These are phyloP conservation scores for Stephania yunnanensis DNA, from an alignment of 164 flowering plant genomes.

Conservation along the genomic window DNA sequence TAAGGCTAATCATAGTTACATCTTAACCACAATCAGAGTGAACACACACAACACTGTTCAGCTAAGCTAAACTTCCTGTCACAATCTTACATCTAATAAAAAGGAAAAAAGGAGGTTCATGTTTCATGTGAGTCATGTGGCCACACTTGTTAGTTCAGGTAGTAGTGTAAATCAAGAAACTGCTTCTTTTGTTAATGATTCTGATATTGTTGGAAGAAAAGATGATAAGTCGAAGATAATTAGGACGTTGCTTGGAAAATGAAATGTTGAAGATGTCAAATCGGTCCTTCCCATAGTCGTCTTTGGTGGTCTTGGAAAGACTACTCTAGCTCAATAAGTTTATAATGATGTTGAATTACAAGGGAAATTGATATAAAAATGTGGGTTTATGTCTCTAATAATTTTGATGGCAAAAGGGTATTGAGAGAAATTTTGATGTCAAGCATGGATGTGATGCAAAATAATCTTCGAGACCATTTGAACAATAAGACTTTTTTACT, in stretches of 20 bases:
- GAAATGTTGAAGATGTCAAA: not conserved
- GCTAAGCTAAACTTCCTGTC: too few relatives aligned
- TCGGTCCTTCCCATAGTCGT: too few relatives aligned
- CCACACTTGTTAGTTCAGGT: too few relatives aligned
- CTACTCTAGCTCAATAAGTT: too few relatives aligned
- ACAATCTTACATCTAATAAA: too few relatives aligned
- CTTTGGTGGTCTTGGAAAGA: too few relatives aligned
- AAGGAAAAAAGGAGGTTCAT: not conserved
- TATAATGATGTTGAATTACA: not conserved
- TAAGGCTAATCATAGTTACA: too few relatives aligned
- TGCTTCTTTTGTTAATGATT: not conserved
- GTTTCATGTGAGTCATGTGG: too few relatives aligned
- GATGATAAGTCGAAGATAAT: too few relatives aligned
- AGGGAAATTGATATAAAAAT: not conserved
- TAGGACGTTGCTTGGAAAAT: too few relatives aligned
- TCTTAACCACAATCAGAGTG: too few relatives aligned
- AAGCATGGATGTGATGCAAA: not conserved
- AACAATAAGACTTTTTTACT: conserved; percentile 1
- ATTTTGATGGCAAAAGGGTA: not conserved
- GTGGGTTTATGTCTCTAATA: not conserved
- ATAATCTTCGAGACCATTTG: not conserved
- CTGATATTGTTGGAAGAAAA: not conserved
- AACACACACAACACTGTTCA: too few relatives aligned
- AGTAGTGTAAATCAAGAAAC: not conserved
- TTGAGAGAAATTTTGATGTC: not conserved